Percentiles rank a stretch among this genome's conserved stretches.
These are phyloP conservation scores for Cutaneotrichosporon sp. DNA, from an alignment of 1,284 basidiomycete genomes.

Conservation along the genomic window DNA sequence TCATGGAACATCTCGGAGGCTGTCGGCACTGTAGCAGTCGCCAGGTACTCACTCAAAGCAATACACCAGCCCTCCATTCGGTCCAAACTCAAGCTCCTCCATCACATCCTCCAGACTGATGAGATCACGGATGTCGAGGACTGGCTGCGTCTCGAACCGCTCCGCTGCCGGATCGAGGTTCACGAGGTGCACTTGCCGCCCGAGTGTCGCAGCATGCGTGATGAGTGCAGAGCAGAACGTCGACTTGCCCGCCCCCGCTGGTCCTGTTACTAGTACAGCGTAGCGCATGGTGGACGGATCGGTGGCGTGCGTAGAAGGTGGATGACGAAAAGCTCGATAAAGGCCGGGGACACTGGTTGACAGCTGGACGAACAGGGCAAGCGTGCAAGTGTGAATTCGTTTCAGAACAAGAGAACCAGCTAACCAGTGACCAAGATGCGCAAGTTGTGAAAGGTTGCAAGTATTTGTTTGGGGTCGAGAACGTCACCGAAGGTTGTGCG, in stretches of 20 bases:
- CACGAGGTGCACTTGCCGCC: slow-evolving; percentile 83
- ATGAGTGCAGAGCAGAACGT: slow-evolving; percentile 88
- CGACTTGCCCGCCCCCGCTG: slow-evolving; percentile 96
- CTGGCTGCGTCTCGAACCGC: slow-evolving; percentile 87
- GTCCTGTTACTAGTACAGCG: slow-evolving; percentile 66
- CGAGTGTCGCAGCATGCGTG: slow-evolving; percentile 80
- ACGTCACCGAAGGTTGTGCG: too few relatives aligned
- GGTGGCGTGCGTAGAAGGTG: not conserved
- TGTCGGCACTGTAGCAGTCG: too few relatives aligned
- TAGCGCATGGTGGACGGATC: slow-evolving; percentile 64
- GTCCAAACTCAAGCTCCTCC: slow-evolving; percentile 90
- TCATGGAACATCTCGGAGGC: too few relatives aligned
- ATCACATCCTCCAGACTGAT: slow-evolving; percentile 94
- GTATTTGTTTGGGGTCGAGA: too few relatives aligned
- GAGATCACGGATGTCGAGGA: slow-evolving; percentile 90
- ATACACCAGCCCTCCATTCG: slow-evolving; percentile 94
- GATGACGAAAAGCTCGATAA: not conserved
- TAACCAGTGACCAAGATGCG: too few relatives aligned
- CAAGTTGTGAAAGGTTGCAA: too few relatives aligned
- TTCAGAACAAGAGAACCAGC: too few relatives aligned
- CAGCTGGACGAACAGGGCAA: too few relatives aligned
- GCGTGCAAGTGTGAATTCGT: too few relatives aligned
- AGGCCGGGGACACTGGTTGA: too few relatives aligned
- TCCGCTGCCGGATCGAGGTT: slow-evolving; percentile 97
- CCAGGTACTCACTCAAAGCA: slow-evolving; percentile 91